These are phyloP conservation scores for Pilasporangium apinafurcum DNA, from an alignment of 352 stramenopile species.

Conservation along the genomic window DNA sequence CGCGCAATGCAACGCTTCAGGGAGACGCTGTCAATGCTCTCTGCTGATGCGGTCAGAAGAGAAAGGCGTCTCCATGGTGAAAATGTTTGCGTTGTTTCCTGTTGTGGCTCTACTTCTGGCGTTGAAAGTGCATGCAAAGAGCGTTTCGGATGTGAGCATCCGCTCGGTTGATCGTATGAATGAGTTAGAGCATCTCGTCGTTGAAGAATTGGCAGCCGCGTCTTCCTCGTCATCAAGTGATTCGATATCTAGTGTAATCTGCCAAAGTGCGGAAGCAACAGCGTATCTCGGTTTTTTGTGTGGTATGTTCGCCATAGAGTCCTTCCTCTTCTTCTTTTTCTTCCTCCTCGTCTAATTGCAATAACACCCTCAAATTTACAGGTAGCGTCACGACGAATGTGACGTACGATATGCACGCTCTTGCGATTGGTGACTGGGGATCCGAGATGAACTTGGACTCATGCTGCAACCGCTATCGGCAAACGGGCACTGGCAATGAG, in stretches of 20 bases:
- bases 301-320: too few species aligned
- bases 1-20: too few species aligned
- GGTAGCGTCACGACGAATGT: slow-evolving; percentile 6
- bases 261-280: slow-evolving; percentile 23
- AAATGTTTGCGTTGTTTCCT: too few species aligned
- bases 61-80: too few species aligned
- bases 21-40: too few species aligned
- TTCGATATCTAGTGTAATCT: slow-evolving; percentile 36
- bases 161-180: too few species aligned
- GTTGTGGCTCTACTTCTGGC: too few species aligned
- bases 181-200: neutral
- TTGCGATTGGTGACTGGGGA: slow-evolving; percentile 70
- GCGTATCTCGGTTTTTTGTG: slow-evolving; percentile 45
- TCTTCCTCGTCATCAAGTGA: slow-evolving; percentile 7
- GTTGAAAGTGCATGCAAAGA: too few species aligned
- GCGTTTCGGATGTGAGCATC: too few species aligned
- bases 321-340: too few species aligned
- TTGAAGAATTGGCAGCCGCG: slow-evolving; percentile 4
- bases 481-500: slow-evolving; percentile 39
- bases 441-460: slow-evolving; percentile 53
- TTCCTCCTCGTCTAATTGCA: neutral
- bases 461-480: slow-evolving; percentile 67
- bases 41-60: too few species aligned
- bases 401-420: slow-evolving; percentile 49
- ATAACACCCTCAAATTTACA: neutral